These are phyloP conservation scores for Diaporthe sp. DNA, from an alignment of 2,329 filamentous ascomycete species.

Conservation along the genomic window DNA sequence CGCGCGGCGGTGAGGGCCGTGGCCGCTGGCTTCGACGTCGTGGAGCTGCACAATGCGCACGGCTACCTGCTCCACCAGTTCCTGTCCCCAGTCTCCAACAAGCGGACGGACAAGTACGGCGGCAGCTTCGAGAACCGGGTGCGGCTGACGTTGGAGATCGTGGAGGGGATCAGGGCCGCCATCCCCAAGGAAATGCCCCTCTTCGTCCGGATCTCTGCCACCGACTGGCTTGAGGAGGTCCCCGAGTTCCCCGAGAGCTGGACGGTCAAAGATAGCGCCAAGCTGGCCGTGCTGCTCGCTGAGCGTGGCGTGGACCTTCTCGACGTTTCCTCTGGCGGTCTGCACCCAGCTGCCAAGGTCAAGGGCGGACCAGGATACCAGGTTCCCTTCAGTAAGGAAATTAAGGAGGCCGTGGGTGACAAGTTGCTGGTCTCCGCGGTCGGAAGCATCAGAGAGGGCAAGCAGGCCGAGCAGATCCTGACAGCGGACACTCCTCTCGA, in stretches of 20 bases:
- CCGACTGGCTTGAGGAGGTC: conserved; percentile 80
- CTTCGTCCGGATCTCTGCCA: conserved; percentile 80
- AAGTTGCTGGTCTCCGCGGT: conserved; percentile 63
- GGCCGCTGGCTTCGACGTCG: conserved; percentile 75
- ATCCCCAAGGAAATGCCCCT: conserved; percentile 80
- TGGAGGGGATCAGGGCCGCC: conserved; percentile 71
- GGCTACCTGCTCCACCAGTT: conserved; percentile 83
- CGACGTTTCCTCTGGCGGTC: conserved; percentile 79
- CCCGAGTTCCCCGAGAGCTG: conserved; percentile 66
- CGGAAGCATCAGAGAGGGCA: conserved; percentile 62
- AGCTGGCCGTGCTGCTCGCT: conserved; percentile 74
- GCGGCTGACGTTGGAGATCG: conserved; percentile 76
- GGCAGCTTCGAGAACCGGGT: conserved; percentile 80
- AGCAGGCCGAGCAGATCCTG: conserved; percentile 63
- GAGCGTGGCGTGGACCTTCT: conserved; percentile 80
- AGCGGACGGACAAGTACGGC: conserved; percentile 77
- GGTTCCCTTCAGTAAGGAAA: conserved; percentile 75
- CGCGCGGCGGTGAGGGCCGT: conserved; percentile 68
- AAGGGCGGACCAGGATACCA: conserved; percentile 76
- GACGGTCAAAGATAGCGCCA: conserved; percentile 74
- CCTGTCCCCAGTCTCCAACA: conserved; percentile 78
- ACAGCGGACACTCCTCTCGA: conserved; percentile 61
- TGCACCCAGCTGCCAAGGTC: conserved; percentile 71
- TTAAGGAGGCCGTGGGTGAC: conserved; percentile 80
- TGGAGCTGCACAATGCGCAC: conserved; percentile 84